A percentile compares a stretch with the other conserved stretches of the same genome.
Evolutionary conservation across 345 rosid species (phyloP).

Genomic region (Odontarrhena argentea): DNA sequence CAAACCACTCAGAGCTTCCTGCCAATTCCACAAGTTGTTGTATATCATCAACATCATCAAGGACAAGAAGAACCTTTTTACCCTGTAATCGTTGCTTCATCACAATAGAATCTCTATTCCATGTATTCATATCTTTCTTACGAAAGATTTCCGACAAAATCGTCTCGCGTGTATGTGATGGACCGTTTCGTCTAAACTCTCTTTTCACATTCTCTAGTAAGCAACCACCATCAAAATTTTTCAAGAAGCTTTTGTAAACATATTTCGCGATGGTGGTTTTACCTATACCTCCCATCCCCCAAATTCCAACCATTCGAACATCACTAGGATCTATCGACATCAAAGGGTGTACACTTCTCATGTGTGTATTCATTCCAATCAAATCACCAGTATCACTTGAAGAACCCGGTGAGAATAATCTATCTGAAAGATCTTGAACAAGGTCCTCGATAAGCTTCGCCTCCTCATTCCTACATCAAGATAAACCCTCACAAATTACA

Average conservation of each 20-base stretch:
- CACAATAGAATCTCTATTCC: conserved; percentile 20
- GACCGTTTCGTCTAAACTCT: conserved; percentile 18
- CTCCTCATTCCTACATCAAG: conserved; percentile 38
- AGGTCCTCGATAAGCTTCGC: conserved; percentile 38
- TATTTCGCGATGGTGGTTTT: conserved; percentile 56
- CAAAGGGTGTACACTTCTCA: conserved; percentile 29
- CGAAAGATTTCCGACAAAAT: conserved; percentile 32
- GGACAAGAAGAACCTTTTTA: conserved; percentile 36
- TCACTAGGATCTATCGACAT: conserved; percentile 13
- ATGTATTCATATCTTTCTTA: conserved; percentile 7
- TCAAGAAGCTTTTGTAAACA: conserved; percentile 36
- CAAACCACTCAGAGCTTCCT: conserved; percentile 35
- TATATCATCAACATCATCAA: conserved; percentile 39
- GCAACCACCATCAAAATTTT: conserved; percentile 44
- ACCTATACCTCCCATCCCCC: conserved; percentile 60
- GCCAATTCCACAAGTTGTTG: conserved; percentile 37
- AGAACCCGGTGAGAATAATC: conserved; percentile 6
- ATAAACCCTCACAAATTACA: neutral
- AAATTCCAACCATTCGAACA: conserved; percentile 43
- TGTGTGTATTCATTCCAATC: conserved; percentile 43
- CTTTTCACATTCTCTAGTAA: conserved; percentile 50
- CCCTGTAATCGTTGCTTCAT: conserved; percentile 32
- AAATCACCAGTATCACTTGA: conserved; percentile 7
- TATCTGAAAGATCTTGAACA: conserved; percentile 36
- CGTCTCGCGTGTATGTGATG: conserved; percentile 21